Evolutionary conservation across 78 protist genomes (phyloP).

Genomic region (Dictyostelium citrinum): DNA sequence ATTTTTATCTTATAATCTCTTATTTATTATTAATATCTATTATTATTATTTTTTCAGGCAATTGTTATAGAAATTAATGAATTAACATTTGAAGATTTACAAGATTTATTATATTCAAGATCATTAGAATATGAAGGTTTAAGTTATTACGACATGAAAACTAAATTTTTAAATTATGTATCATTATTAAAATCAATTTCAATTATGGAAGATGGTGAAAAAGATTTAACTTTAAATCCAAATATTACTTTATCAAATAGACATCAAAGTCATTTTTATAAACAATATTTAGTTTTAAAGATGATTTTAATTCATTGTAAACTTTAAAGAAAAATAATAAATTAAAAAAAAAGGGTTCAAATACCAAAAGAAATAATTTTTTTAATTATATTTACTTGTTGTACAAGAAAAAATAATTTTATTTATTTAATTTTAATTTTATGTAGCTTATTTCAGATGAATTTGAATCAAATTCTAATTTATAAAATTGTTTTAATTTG

Average conservation of each 20-base stretch:
- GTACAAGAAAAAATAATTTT: background rate
- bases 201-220: background rate
- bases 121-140: background rate
- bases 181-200: constrained; percentile 9
- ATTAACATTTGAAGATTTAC: constrained; percentile 60
- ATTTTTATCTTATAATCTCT: background rate
- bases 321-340: background rate
- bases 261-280: background rate
- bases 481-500: background rate
- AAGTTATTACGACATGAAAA: background rate
- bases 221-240: constrained; percentile 1
- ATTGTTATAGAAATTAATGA: constrained; percentile 6
- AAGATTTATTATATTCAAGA: constrained; percentile 19
- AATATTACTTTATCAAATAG: background rate
- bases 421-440: constrained; percentile 6
- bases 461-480: constrained; percentile 6
- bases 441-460: background rate
- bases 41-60: background rate
- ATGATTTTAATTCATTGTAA: background rate
- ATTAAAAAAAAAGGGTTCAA: background rate
- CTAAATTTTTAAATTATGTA: background rate
- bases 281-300: background rate
- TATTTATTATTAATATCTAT: background rate
- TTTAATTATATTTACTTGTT: background rate
- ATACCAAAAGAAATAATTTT: background rate